Base-by-base conservation (phyloP, 1,284 basidiomycete species). In the Mycena sp. region DNA sequence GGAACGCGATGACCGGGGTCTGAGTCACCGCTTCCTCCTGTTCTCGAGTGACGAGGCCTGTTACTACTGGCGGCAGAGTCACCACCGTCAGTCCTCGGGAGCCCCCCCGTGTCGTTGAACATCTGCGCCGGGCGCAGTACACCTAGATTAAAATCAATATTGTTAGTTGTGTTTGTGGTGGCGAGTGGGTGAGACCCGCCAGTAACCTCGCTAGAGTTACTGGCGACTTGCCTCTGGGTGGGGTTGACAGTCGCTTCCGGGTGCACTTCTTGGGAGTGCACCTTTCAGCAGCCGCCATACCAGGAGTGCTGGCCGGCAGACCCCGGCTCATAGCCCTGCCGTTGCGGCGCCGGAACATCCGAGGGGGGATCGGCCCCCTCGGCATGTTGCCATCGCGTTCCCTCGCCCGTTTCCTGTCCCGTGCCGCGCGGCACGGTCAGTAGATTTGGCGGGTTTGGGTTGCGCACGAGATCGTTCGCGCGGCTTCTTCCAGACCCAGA, bases 301-400 rank as follows among this genome's bases (percentile, higher is more conserved):
- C 57, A 58, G 57, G 57, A 51, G 19, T 58, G 57, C 57, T 58
- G 57, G 48, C 57, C 25, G 46, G 57, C 57, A 28, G 48, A 50
- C 45, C 40, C 57, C 57, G 57, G 23, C 57, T 23, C 32, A 14
- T 14, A 25, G 57, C 23, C 57, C 46, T 23, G 46, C 37, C 37
- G 38, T 58, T 58, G 46, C 35, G 46, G 57, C 57, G 57, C 32
- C 28, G 38, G 5, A 2, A 4, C 7, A 17, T 19, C 17, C 32
- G 25, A 41, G 21, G 21, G n/a, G 57, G 26, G 6, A 16, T 26
- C 14, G 9, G 16, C 29, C 29, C 25, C 32, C 32, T 12, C 23
- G 9, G 21, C n/a, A 23, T 16, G n/a, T 4, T 16, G 14, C 25
- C 26, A n/a, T n/a, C 57, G 48, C 37, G 11, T 28, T 26, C 57